Percentiles rank a stretch among this genome's conserved stretches.
phyloP scores from a whole-genome alignment of 345 rosid species.

The Citrus reticulata region DNA sequence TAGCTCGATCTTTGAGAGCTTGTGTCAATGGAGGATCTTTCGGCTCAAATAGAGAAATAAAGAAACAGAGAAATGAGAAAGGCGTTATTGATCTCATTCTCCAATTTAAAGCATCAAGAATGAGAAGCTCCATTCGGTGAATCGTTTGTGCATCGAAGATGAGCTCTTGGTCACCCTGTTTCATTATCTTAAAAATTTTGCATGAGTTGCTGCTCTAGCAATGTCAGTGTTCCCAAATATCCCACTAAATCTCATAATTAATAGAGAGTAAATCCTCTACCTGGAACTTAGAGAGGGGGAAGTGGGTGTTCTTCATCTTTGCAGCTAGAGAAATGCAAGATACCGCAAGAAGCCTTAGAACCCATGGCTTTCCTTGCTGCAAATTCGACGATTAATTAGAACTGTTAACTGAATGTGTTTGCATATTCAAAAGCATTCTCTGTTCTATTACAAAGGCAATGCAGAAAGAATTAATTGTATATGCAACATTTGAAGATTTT shows the following conservation, averaged over 20 bases:
- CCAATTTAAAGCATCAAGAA: conserved; percentile 61
- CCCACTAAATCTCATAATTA: background rate
- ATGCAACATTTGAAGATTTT: background rate
- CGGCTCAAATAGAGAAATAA: conserved; percentile 38
- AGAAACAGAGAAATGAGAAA: conserved; percentile 49
- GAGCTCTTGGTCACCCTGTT: conserved; percentile 34
- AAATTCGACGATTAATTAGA: background rate
- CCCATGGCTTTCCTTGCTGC: conserved; percentile 47
- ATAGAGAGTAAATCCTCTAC: conserved; percentile 9
- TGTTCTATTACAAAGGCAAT: background rate
- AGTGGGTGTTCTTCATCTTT: conserved; percentile 36
- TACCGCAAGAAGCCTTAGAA: conserved; percentile 28
- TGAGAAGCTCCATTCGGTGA: conserved; percentile 51
- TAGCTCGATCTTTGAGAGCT: conserved; percentile 50
- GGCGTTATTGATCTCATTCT: conserved; percentile 74
- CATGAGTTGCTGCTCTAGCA: background rate
- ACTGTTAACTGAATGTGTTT: background rate
- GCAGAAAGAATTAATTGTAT: background rate
- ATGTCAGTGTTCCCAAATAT: background rate
- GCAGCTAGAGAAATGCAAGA: conserved; percentile 51
- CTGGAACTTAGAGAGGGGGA: conserved; percentile 31
- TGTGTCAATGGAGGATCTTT: conserved; percentile 36
- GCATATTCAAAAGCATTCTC: background rate
- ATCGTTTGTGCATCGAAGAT: conserved; percentile 36
- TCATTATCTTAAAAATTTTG: background rate